Evolutionary conservation across 2,329 filamentous ascomycete genomes (phyloP).

Genomic region (Colletotrichum noveboracense): DNA sequence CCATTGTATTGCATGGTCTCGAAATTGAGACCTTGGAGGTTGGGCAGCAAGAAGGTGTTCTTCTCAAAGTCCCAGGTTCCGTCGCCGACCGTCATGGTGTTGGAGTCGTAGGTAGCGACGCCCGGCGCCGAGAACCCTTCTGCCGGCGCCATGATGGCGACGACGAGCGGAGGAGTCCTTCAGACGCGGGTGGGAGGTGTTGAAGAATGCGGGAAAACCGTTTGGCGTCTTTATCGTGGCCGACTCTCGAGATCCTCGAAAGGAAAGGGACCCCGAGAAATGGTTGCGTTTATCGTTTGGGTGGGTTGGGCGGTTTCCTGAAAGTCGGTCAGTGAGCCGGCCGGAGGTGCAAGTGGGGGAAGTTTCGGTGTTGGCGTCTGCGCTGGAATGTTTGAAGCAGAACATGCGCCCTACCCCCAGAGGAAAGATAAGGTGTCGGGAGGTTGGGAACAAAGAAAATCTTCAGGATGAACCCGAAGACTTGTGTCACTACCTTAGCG

Average conservation of each 20-base stretch:
- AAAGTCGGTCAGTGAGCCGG: slow-evolving; percentile 9
- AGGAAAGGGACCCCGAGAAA: neutral
- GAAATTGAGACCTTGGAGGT: slow-evolving; percentile 77
- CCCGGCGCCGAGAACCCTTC: slow-evolving; percentile 71
- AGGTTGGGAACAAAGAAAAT: neutral
- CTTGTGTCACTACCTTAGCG: neutral
- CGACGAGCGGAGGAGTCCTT: slow-evolving; percentile 28
- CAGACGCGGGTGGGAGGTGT: neutral
- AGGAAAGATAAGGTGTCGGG: neutral
- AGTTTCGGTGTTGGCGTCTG: neutral
- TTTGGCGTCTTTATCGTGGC: neutral
- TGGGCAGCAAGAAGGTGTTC: slow-evolving; percentile 80
- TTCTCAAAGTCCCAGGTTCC: slow-evolving; percentile 83
- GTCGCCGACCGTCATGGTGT: slow-evolving; percentile 79
- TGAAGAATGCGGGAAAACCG: slow-evolving; percentile 2
- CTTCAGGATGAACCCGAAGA: neutral
- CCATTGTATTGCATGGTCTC: slow-evolving; percentile 87
- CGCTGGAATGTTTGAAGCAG: neutral
- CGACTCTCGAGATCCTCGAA: neutral
- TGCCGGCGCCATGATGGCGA: slow-evolving; percentile 65
- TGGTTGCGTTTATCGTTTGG: slow-evolving; percentile 3
- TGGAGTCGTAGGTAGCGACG: slow-evolving; percentile 74
- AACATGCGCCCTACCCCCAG: neutral
- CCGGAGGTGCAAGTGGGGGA: slow-evolving; percentile 8
- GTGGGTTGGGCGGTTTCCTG: neutral